Evolutionary conservation across 2,329 filamentous ascomycete species (phyloP), one percentile per base, ranked within the genome.

Genomic region (Thelonectria blattea): DNA sequence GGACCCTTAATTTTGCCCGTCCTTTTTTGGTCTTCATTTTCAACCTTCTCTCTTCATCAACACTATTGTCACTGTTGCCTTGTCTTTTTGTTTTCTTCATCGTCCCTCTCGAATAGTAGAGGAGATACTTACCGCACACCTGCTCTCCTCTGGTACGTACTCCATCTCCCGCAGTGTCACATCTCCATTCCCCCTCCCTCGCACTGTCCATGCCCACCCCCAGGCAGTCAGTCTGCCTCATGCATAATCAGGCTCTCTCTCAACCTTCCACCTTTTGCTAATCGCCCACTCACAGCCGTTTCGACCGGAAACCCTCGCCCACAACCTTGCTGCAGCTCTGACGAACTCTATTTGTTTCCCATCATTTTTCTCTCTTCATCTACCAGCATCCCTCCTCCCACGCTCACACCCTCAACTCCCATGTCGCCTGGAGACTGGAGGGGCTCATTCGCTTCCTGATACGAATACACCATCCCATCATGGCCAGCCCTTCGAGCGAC

Each of bases 401-500:
- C 50, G 27, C 41, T 17, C 12, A 17, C 32, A n/a, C n/a, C n/a
- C 46, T 50, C 56, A 41, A 42, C 42, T 52, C 34, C 15, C 12
- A 67, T 69, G 62, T 54, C 58, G 57, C 52, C 24, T 43, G 66
- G 60, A 52, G 34, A 64, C 41, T 4, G 18, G 18, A 53, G 59
- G 48, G 37, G 12, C 12, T 30, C 63, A 42, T 27, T 27, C 62
- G 43, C 34, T 56, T 56, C 57, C 51, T 53, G 52, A 52, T 49
- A 46, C 61, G n/a, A 47, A 43, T 18, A 48, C 20, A 42, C 42
- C 46, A 22, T 52, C 47, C 61, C 32, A 64, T 62, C 62, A 72
- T 72, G 69, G 67, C 69, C 56, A 72, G 68, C 52, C 66, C 69
- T 57, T 60, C 54, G 54, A 61, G 58, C 60, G 48, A 64, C 60